These are phyloP conservation scores for Teratosphaeria pseudoeucalypti DNA, from an alignment of 2,329 filamentous ascomycete genomes.

Conservation along the genomic window DNA sequence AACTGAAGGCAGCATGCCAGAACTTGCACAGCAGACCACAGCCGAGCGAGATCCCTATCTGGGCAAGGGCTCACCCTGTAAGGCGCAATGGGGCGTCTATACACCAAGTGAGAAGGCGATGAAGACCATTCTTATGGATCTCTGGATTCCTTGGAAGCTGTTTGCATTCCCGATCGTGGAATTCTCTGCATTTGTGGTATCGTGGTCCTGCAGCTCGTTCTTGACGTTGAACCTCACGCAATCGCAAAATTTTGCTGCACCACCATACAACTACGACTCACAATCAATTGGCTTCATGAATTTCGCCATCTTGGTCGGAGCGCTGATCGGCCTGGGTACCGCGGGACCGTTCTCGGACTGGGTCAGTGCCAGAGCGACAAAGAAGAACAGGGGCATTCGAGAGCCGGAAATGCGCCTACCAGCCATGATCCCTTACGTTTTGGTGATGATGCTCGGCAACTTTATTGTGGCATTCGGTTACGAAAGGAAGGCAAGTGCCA, in stretches of 20 bases:
- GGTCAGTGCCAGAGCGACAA: conserved; percentile 45
- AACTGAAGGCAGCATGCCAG: conserved; percentile 15
- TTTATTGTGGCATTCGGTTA: conserved; percentile 39
- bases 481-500: conserved; percentile 7
- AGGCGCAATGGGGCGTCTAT: conserved; percentile 46
- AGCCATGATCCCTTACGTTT: conserved; percentile 44
- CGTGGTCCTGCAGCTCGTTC: conserved; percentile 48
- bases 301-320: conserved; percentile 46
- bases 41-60: conserved; percentile 43
- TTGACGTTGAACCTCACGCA: conserved; percentile 52
- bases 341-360: conserved; percentile 48
- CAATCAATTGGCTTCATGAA: conserved; percentile 46
- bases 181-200: conserved; percentile 51
- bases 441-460: conserved; percentile 48
- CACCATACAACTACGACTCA: conserved; percentile 45
- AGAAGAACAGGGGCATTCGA: conserved; percentile 43
- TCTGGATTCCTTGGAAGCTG: conserved; percentile 54
- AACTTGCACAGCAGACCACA: conserved; percentile 27
- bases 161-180: conserved; percentile 54
- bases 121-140: conserved; percentile 40
- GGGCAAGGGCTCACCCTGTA: conserved; percentile 45
- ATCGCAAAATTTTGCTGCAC: conserved; percentile 43
- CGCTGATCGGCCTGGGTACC: conserved; percentile 44
- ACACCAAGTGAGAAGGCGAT: conserved; percentile 38
- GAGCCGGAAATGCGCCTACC: conserved; percentile 50